Conservation (phyloP, 1,284 basidiomycete genomes). For the Cryptococcus sp. region DNA sequence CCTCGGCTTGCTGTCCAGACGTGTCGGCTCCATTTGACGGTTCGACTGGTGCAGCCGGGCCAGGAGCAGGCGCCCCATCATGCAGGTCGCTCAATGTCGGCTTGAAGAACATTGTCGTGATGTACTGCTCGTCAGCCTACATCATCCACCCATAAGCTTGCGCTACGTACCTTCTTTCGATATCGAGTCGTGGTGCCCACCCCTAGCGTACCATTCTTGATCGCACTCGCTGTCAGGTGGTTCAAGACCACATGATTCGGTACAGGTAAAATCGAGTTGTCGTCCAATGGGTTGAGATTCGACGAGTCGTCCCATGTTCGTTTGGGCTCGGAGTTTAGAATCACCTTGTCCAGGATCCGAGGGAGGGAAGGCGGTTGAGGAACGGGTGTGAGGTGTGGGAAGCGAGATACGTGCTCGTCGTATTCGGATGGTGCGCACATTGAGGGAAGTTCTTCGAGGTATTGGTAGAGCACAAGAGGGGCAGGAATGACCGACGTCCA, state of each 20-base stretch:
- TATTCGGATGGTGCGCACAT: slow-evolving; percentile 47
- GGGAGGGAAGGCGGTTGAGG: slow-evolving; percentile 82
- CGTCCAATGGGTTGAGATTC: slow-evolving; percentile 55
- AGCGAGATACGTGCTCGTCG: slow-evolving; percentile 43
- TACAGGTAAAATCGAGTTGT: slow-evolving; percentile 86
- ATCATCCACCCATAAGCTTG: not conserved
- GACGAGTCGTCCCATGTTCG: slow-evolving; percentile 24
- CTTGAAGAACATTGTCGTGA: slow-evolving; percentile 63
- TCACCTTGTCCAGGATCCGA: slow-evolving; percentile 87
- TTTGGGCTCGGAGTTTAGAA: slow-evolving; percentile 63
- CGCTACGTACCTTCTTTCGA: slow-evolving; percentile 68
- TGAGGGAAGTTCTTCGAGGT: slow-evolving; percentile 69
- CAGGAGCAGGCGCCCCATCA: not conserved
- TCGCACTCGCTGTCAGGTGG: slow-evolving; percentile 92
- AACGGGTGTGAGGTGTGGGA: slow-evolving; percentile 50
- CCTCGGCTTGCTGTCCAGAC: too few relatives aligned
- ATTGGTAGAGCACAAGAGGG: slow-evolving; percentile 69
- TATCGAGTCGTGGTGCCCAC: slow-evolving; percentile 92
- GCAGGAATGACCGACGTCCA: slow-evolving; percentile 75
- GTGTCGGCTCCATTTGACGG: too few relatives aligned
- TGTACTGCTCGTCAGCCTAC: slow-evolving; percentile 50
- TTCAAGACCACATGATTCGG: slow-evolving; percentile 93
- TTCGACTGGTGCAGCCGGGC: too few relatives aligned
- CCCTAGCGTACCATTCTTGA: slow-evolving; percentile 86
- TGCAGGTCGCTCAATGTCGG: slow-evolving; percentile 43